Evolutionary conservation across 2,329 filamentous ascomycete species (phyloP), one percentile per base, ranked within the genome.

Genomic region (Fusarium paranaense): DNA sequence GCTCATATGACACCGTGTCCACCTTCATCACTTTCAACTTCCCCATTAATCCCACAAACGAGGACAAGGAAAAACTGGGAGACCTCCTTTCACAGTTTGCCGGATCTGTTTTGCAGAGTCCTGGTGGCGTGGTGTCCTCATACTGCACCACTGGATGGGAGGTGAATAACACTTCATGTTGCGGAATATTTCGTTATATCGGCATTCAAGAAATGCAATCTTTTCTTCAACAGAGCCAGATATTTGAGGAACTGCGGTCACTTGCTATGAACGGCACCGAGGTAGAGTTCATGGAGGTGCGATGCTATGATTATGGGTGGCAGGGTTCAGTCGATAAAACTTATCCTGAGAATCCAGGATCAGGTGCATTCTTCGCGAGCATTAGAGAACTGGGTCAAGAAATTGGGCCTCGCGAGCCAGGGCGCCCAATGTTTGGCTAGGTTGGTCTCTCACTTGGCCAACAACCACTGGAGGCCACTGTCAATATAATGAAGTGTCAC

Each of bases 311-410:
- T 5, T 56, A 72, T 6, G 70, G 70, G 2, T 72, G 70, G 70
- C 70, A 69, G 32, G 69, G 70, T 2, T 72, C 69, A 5, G 61
- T 69, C 1, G n/a, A 60, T 0, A 65, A 56, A 42, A 72, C 69
- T 5, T 27, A 30, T 2, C 60, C 69, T n/a, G 42, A 65, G 16
- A 62, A 62, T 14, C 20, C 37, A 10, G 35, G 22, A 13, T 6
- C 22, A 40, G 10, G 6, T 14, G 33, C 22, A 13, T 37, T 58
- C 20, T 37, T 58, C 13, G 33, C 33, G 13, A n/a, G 1, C 16
- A 2, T 32, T 4, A 13, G 25, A 52, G 5, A 20, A 2, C 18
- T 52, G 10, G 10, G 16, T 27, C 38, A 16, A 5, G 2, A 8
- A 27, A 18, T 27, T 50, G 22, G 5, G n/a, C 25, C 7, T 6